These are phyloP conservation scores for Trapa incisa DNA, from an alignment of 345 rosid genomes.

Conservation along the genomic window DNA sequence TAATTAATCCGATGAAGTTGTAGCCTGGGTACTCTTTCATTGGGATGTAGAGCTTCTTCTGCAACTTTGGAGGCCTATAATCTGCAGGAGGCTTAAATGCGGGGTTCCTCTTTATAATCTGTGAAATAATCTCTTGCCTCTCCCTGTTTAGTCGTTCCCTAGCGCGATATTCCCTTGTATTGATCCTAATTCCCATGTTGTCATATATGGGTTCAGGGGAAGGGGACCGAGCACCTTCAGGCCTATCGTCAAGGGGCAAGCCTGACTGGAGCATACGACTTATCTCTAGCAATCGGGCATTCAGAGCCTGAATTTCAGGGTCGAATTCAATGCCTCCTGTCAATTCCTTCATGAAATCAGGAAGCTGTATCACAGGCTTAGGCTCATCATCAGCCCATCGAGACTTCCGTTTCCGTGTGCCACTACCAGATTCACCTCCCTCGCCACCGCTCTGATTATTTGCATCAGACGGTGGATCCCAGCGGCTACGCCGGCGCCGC, in stretches of 20 bases:
- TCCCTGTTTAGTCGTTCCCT: conserved; percentile 79
- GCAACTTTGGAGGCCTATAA: conserved; percentile 90
- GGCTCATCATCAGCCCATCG: conserved; percentile 96
- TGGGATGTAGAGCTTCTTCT: conserved; percentile 91
- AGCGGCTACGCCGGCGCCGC: conserved; percentile 65
- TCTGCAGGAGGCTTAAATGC: conserved; percentile 96
- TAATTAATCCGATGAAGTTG: conserved; percentile 81
- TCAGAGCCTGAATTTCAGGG: conserved; percentile 79
- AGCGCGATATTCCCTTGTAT: conserved; percentile 80
- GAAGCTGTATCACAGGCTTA: conserved; percentile 71
- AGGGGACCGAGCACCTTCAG: conserved; percentile 89
- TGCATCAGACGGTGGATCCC: conserved; percentile 61
- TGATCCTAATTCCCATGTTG: conserved; percentile 82
- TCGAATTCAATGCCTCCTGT: conserved; percentile 91
- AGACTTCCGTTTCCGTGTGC: conserved; percentile 64
- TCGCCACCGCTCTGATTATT: conserved; percentile 15
- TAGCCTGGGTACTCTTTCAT: conserved; percentile 93
- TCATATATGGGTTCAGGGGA: conserved; percentile 94
- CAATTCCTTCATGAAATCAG: conserved; percentile 83
- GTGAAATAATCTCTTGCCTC: conserved; percentile 84
- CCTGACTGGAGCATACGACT: conserved; percentile 75
- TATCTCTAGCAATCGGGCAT: conserved; percentile 71
- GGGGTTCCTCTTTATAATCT: conserved; percentile 79
- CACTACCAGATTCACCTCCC: conserved; percentile 34
- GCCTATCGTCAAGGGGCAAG: conserved; percentile 69